Base-by-base conservation (phyloP, 2,329 filamentous ascomycete genomes). In the Trichoderma sp. region DNA sequence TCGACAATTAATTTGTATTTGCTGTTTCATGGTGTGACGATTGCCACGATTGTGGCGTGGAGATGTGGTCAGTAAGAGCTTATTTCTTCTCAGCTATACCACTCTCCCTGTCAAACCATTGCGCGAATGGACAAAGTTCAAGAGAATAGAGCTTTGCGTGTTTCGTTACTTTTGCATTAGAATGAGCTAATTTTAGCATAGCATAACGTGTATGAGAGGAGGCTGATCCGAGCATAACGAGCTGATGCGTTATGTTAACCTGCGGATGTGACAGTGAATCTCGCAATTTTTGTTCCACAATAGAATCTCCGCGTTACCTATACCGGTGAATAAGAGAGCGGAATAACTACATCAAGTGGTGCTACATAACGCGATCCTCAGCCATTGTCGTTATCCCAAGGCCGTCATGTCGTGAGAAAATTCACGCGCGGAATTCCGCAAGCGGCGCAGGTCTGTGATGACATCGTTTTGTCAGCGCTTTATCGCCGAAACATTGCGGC, bases 391-490 rank as follows among this genome's bases (percentile, higher is more conserved):
- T 53, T 24, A 53, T 53, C 9, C 21, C 47, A 14, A 5, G 2
- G 15, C 28, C n/a, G n/a, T 0, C 1, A 4, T 21, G 1, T 11
- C 28, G 9, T 56, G 30, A 36, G 9, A 7, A 34, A 12, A 18
- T 56, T 56, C 43, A 34, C 43, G 63, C 7, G 63, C 63, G 63
- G 63, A 66, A 18, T 56, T 66, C 63, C 63, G 63, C 63, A 34
- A 14, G 18, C 30, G n/a, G 28, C 30, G 30, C 4, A 14, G 1
- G 11, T 39, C 21, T 8, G 12, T 56, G 32, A 21, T 6, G 8
- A 11, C 7, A 15, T 3, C 43, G 14, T 34, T 24, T 32, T 12
- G 63, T 65, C 47, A 53, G 63, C 63, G 12, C 14, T 30, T 5
- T n/a, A 9, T 18, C 2, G 4, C 14, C 14, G 24, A 14, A 32